Base-by-base conservation (phyloP, 768 basidiomycete species). In the Naganishia kalamii region DNA sequence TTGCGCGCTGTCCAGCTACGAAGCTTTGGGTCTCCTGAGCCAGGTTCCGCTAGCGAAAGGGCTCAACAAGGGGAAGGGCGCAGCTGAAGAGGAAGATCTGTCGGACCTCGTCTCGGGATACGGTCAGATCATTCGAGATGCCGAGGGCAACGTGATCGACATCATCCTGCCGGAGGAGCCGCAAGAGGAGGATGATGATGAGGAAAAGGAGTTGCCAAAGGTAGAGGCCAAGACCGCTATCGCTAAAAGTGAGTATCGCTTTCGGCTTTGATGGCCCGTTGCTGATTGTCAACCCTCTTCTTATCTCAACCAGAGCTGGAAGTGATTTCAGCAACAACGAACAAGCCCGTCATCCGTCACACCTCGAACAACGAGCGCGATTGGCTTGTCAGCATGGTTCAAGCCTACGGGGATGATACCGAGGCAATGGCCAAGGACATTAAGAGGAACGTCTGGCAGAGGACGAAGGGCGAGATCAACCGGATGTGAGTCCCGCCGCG, bases 111-210 rank as follows among this genome's bases (percentile, higher is more conserved):
- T 64, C 21, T 84, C 81, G 70, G 88, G 88, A 1, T 87, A 84
- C 74, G 92, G 91, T 32, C 84, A 85, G 73, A 92, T 97, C 70
- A 77, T 91, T 57, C 83, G 91, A 50, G 92, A 93, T 76, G 85
- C 82, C 40, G 80, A 83, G 2, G 92, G 92, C 30, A 87, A 87
- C 68, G 81, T 93, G 41, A 72, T 91, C 23, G 81, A 84, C 50
- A 81, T 92, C 44, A 85, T 89, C 72, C 72, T 92, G 61, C 79
- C 82, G 17, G 83, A 86, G 63, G 84, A 83, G 44, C 82, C 83
- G 23, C 81, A 82, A 32, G 73, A 68, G 17, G 69, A 69, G 61
- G 65, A 68, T 3, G 67, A 68, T 23, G 69, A 65, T 12, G 68
- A 52, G 29, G 70, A 74, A 15, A 65, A 54, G 19, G 69, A 66